Percentiles rank a stretch among this genome's conserved stretches.
Evolutionary conservation across 2,329 filamentous ascomycete species (phyloP).

Genomic region (Orbilia quercus): DNA sequence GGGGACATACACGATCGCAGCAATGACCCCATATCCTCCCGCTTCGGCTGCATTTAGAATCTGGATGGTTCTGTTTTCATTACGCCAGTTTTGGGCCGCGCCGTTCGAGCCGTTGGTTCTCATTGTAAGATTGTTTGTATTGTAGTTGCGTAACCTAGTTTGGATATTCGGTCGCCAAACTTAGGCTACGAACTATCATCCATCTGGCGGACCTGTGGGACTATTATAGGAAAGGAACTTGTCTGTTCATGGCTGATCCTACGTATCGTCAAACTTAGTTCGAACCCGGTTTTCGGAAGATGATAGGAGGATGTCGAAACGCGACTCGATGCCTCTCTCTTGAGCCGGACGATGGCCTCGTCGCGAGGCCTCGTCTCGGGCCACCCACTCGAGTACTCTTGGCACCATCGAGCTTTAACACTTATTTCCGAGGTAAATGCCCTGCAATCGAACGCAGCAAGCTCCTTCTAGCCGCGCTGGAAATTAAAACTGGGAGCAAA

Average conservation of each 20-base stretch:
- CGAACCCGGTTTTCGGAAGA: no score
- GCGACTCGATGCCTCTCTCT: background rate
- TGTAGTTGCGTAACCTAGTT: background rate
- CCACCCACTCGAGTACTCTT: no score
- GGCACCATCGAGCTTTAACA: no score
- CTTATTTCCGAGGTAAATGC: no score
- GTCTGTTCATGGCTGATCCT: no score
- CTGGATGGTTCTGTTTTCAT: slow-evolving; percentile 67
- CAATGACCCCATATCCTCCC: slow-evolving; percentile 69
- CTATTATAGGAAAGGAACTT: background rate
- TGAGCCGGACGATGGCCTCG: slow-evolving; percentile 7
- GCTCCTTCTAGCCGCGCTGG: no score
- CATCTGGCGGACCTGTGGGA: background rate
- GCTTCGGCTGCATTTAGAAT: slow-evolving; percentile 70
- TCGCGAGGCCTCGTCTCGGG: slow-evolving; percentile 26
- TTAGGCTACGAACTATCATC: no score
- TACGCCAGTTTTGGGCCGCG: slow-evolving; percentile 43
- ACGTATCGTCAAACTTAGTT: no score
- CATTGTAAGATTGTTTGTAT: slow-evolving; percentile 12
- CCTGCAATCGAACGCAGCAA: no score
- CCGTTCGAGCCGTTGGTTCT: slow-evolving; percentile 14
- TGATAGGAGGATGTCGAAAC: background rate
- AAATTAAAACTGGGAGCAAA: no score
- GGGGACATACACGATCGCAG: slow-evolving; percentile 69
- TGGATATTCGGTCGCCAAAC: no score